Evolutionary conservation across 2,329 filamentous ascomycete species (phyloP).

Genomic region (Penicillium sp.): DNA sequence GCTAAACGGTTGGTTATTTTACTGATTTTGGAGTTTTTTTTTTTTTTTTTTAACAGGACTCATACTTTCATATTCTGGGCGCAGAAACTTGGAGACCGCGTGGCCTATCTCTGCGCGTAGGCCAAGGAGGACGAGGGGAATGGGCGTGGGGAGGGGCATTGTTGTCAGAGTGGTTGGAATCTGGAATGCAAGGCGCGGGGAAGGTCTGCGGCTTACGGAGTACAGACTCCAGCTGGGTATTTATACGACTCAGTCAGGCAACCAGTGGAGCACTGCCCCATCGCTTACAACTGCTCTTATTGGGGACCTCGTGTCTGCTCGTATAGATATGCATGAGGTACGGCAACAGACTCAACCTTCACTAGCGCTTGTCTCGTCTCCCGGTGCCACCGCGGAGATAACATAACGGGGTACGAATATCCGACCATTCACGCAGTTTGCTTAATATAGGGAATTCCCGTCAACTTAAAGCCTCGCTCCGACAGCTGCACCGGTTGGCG

Average conservation of each 20-base stretch:
- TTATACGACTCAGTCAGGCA: not conserved
- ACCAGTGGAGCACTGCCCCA: not conserved
- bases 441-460: constrained; percentile 44
- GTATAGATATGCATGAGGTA: not conserved
- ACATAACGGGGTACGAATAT: not conserved
- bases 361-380: not conserved
- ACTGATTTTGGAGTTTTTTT: not conserved
- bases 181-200: not conserved
- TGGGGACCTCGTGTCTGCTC: not conserved
- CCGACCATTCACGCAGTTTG: not conserved
- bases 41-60: too few species aligned
- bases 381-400: too few species aligned
- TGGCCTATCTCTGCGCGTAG: not conserved
- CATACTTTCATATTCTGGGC: constrained; percentile 10
- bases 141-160: not conserved
- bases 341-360: not conserved
- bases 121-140: constrained; percentile 4
- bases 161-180: not conserved
- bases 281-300: not conserved
- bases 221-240: not conserved
- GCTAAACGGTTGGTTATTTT: constrained; percentile 18
- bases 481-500: constrained; percentile 45
- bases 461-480: constrained; percentile 53
- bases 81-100: not conserved
- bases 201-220: too few species aligned